Evolutionary conservation across 2,329 filamentous ascomycete species (phyloP).

Genomic region (Neocatenulostroma microsporum): DNA sequence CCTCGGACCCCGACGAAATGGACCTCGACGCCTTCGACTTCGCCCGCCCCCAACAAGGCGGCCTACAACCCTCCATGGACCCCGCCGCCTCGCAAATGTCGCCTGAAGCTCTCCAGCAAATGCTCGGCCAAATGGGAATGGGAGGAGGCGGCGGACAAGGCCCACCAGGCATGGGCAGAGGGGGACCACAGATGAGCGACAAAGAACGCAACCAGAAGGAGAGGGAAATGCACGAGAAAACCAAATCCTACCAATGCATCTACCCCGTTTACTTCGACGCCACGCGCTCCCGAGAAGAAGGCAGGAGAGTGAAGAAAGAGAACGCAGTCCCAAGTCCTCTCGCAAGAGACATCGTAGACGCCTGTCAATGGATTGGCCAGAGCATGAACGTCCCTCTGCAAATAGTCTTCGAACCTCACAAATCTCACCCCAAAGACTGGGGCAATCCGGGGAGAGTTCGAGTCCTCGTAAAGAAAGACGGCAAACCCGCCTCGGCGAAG

Average conservation of each 20-base stretch:
- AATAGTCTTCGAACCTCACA: constrained; percentile 80
- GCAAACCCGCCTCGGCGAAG: constrained; percentile 39
- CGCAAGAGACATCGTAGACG: constrained; percentile 79
- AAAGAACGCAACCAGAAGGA: constrained; percentile 26
- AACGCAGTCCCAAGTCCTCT: constrained; percentile 78
- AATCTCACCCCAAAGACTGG: constrained; percentile 95
- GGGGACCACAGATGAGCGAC: constrained; percentile 28
- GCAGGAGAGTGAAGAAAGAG: constrained; percentile 64
- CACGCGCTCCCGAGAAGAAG: constrained; percentile 63
- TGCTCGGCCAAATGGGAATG: constrained; percentile 10
- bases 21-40: constrained; percentile 63
- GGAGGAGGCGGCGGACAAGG: constrained; percentile 5
- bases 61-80: constrained; percentile 14
- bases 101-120: constrained; percentile 19
- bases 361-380: constrained; percentile 57
- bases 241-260: constrained; percentile 76
- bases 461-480: constrained; percentile 62
- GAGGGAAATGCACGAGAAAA: constrained; percentile 45
- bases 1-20: constrained; percentile 72
- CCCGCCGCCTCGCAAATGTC: constrained; percentile 16
- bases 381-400: constrained; percentile 43
- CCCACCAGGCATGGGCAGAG: constrained; percentile 14
- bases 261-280: constrained; percentile 96
- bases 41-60: constrained; percentile 22
- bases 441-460: constrained; percentile 87